Percentiles rank a stretch among this genome's conserved stretches.
Conservation (phyloP, 164 flowering plant species). For the Dillenia suffruticosa region DNA sequence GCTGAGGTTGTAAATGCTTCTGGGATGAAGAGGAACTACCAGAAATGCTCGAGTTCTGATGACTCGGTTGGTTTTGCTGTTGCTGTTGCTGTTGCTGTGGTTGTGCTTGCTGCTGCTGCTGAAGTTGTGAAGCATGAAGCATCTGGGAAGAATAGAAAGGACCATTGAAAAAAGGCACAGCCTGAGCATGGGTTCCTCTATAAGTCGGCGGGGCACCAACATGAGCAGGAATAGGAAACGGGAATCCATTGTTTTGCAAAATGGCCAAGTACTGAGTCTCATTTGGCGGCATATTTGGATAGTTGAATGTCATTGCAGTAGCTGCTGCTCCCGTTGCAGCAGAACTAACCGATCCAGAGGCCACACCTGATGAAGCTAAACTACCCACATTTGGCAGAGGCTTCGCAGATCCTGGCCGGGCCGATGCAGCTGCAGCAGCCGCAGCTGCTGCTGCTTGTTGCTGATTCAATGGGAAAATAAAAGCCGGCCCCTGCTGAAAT, state of each 20-base stretch:
- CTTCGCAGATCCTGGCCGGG: conserved; percentile 44
- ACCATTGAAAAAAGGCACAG: conserved; percentile 75
- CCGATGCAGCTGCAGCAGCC: conserved; percentile 38
- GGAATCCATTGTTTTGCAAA: conserved; percentile 68
- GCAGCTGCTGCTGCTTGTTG: conserved; percentile 58
- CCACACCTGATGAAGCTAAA: conserved; percentile 26
- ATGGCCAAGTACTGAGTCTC: conserved; percentile 89
- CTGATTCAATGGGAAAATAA: conserved; percentile 78
- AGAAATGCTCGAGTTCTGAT: conserved; percentile 61
- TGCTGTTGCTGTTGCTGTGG: conserved; percentile 37
- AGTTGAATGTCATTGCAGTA: conserved; percentile 72
- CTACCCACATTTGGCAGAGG: conserved; percentile 25
- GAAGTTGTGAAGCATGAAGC: conserved; percentile 83
- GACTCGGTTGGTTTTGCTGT: conserved; percentile 44
- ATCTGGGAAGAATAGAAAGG: conserved; percentile 85
- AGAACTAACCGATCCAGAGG: conserved; percentile 26
- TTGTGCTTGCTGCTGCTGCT: conserved; percentile 48
- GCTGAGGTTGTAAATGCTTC: conserved; percentile 69
- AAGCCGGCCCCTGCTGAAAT: conserved; percentile 77
- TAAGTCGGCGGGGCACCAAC: conserved; percentile 71
- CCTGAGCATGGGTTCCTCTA: conserved; percentile 64
- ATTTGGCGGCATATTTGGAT: conserved; percentile 58
- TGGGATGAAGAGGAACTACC: conserved; percentile 80
- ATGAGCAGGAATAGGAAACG: conserved; percentile 73
- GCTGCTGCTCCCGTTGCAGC: conserved; percentile 30